Base-by-base conservation (phyloP, 768 basidiomycete genomes). In the Ramaria sp. region DNA sequence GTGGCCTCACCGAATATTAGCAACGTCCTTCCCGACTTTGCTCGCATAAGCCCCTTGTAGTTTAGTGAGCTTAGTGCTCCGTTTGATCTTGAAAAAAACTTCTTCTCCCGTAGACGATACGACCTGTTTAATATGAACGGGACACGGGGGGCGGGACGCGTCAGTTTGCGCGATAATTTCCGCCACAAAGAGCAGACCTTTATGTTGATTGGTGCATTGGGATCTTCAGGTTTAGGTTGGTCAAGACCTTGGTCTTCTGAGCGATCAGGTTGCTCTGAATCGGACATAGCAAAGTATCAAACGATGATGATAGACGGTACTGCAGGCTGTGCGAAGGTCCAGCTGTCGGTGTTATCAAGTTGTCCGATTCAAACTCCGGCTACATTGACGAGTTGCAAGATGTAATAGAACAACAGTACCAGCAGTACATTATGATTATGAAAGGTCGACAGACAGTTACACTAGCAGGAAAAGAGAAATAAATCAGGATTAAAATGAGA, bases 61-160 rank as follows among this genome's bases (percentile, higher is more conserved):
- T 73, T 95, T 96, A 75, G 82, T 87, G 61, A 96, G 70, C 73
- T 86, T 92, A 42, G 92, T 94, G 69, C 78, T 87, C 64, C 85
- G 81, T 72, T 94, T 96, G 72, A 96, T 94, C 78, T 96, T 95
- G 78, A 96, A 96, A 71, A 87, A 95, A 25, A 95, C 88, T 66
- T 94, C 91, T 32, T 93, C 88, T 55, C 88, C 89, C 12, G 71
- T 66, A 36, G 85, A 76, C 60, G 78, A 82, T 43, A 84, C 78
- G 47, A 91, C 88, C 88, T 91, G 3, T 32, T 32, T 32, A 32
- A 32, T n/a, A n/a, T n/a, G n/a, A n/a, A 60, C 27, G 55, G 20
- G 24, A 13, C 34, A 32, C 38, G 28, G 12, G 16, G 30, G n/a
- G 27, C 18, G 30, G 22, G 44, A 36, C 58, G 48, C 56, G 57